Evolutionary conservation across 1,284 basidiomycete species (phyloP), one percentile per base, ranked within the genome.

Genomic region (Heterobasidion occidentale): DNA sequence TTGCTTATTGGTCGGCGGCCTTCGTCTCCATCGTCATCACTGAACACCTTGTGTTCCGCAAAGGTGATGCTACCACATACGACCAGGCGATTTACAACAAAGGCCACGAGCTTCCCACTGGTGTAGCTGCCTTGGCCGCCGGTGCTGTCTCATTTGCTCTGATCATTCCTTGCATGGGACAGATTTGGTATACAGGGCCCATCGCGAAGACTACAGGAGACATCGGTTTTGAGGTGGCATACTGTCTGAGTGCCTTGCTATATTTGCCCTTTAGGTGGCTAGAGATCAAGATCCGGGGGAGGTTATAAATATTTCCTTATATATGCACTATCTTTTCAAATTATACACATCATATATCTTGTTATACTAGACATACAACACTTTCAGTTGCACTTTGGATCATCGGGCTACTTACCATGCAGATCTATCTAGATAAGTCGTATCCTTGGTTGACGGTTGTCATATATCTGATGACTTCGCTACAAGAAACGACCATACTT

Each of bases 141-240:
- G 73, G 71, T 19, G 52, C 78, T 0, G 62, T 76, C 42, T 75
- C 79, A 3, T 82, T 84, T 59, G 78, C 70, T 27, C 71, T 88
- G 15, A 72, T 87, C n/a, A 71, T 90, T 19, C 85, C 84, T 15
- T 79, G 74, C 61, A 90, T 90, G 80, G 70, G 79, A 56, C 86
- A 90, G 66, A 78, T 78, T 8, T 90, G 86, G 88, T 90, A 80
- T 63, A 70, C 75, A 0, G 88, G 88, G 1, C 88, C 88, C 2
- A 81, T 90, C 47, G 88, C 82, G n/a, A 64, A 71, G 57, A 74
- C 56, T n/a, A 77, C 86, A 15, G 88, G 88, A 1, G 88, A 90
- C 67, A 82, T 90, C 58, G 88, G 87, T n/a, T 87, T 90, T 58
- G 86, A 89, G 69, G 68, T 88, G 19, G 85, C 84, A 12, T 83